Evolutionary conservation across 208 protist genomes (phyloP), one percentile per base, ranked within the genome.

Genomic region (Crithidia sp.): DNA sequence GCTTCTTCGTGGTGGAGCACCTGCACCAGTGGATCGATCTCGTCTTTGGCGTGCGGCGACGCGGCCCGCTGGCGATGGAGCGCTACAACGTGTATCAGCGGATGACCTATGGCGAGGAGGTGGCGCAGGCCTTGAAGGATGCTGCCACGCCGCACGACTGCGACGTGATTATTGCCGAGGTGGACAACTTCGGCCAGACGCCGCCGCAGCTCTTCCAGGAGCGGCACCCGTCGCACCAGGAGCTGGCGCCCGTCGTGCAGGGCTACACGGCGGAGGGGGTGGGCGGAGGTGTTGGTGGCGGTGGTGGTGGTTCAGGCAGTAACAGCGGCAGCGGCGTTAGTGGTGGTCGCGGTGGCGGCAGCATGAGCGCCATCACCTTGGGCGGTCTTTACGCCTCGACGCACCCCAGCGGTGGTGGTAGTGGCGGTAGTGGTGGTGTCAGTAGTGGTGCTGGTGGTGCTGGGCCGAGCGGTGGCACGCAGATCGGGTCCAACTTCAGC

Each of bases 1-100:
- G 83, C 39, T 85, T 86, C 43, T 91, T 95, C 71, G 97, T 99
- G 0, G 79, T 87, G 4, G 60, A 92, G 13, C 81, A 98, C 68
- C 74, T 99, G 44, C 95, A 99, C 74, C 58, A 92, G 54, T 99
- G 99, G 99, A 99, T 99, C 64, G 98, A 99, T 78, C 90, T 99
- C 14, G 92, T 99, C 61, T 99, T 99, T 81, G 99, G 99, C 17
- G 97, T 97, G 61, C 95, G 98, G 52, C 97, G 98, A 53, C 87
- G 90, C 47, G 97, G 97, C 7, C 84, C 66, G 40, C 79, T 89
- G 4, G 97, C 97, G 37, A 76, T 90, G 8, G 90, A 96, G 60
- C 82, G 91, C 17, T 79, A 90, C 63, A 99, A 99, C 81, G 76
- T 95, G 0, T 99, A 99, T 67, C 97, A 99, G 74, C 93, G 97